Percentiles rank a stretch among this genome's conserved stretches.
Evolutionary conservation across 257 asterid species (phyloP).

Genomic region (Solanum pennellii): DNA sequence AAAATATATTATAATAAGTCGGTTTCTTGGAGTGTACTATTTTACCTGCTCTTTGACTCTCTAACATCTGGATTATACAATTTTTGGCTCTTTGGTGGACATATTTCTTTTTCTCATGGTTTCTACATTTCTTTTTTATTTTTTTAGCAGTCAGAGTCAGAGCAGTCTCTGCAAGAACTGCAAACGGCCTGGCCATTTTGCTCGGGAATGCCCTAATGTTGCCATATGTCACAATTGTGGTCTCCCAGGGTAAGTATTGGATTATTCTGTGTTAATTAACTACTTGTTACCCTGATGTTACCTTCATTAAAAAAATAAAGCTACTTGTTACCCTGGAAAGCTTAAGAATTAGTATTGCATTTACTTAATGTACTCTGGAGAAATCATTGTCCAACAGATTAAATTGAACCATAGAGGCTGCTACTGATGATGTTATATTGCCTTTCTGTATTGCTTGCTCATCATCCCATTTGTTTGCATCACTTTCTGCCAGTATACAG

Average conservation of each 20-base stretch:
- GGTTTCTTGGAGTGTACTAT: not conserved
- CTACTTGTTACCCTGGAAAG: not conserved
- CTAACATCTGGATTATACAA: not conserved
- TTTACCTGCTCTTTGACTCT: not conserved
- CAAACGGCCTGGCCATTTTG: conserved; percentile 94
- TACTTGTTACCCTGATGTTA: not conserved
- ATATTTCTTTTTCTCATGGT: not conserved
- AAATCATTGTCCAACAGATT: not conserved
- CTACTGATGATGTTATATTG: not conserved
- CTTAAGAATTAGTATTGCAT: not conserved
- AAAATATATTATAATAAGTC: not conserved
- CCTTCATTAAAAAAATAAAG: not conserved
- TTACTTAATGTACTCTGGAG: not conserved
- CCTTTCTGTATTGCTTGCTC: not conserved
- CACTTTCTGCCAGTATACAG: not conserved
- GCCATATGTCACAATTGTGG: conserved; percentile 97
- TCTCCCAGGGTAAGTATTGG: conserved; percentile 79
- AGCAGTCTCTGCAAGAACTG: conserved; percentile 85
- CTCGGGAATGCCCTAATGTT: conserved; percentile 90
- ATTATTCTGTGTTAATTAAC: not conserved
- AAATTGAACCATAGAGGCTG: not conserved
- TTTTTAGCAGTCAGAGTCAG: conserved; percentile 51
- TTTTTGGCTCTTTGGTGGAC: not conserved
- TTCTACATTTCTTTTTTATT: not conserved
- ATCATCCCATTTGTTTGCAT: not conserved